Base-by-base conservation (phyloP, 2,329 filamentous ascomycete genomes). In the Fusarium sacchari region DNA sequence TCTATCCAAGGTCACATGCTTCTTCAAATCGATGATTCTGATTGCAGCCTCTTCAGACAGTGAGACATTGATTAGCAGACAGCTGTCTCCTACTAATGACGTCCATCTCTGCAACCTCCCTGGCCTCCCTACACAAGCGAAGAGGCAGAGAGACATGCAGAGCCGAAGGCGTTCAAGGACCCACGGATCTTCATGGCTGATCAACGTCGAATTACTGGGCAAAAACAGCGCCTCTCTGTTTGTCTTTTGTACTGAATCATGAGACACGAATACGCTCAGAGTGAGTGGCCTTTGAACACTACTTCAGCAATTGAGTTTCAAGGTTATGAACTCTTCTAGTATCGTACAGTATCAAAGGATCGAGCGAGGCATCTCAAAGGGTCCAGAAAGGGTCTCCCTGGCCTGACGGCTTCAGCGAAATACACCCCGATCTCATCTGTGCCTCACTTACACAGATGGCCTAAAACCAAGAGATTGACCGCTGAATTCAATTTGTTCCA, bases 391-490 rank as follows among this genome's bases (percentile, higher is more conserved):
- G 24, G 24, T 28, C 34, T 55, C 24, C 34, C 20, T 28, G 14
- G 34, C 34, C 24, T 18, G 55, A 17, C 55, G 40, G 40, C 40
- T 58, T 58, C 40, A 49, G 32, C 24, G 32, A 40, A 49, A 58
- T 18, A 28, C 18, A 28, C 26, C 26, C 42, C 42, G 28, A 43
- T 34, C 42, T 30, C 13, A 32, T 24, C 43, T 69, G 24, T 36
- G 53, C 64, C 40, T 58, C 67, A 55, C 39, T 53, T 28, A 30
- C 37, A 57, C 49, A 57, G 43, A 26, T 32, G 24, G 42, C 14
- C 40, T 37, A 53, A 46, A 17, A 24, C 37, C n/a, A 11, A 28
- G 36, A 58, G 10, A 46, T 53, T 70, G 66, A 65, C 66, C 67
- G 66, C 67, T 28, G 40, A 65, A 39, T 70, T 24, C n/a, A 42